Evolutionary conservation across 768 basidiomycete species (phyloP).

Genomic region (Suillus bovinus): DNA sequence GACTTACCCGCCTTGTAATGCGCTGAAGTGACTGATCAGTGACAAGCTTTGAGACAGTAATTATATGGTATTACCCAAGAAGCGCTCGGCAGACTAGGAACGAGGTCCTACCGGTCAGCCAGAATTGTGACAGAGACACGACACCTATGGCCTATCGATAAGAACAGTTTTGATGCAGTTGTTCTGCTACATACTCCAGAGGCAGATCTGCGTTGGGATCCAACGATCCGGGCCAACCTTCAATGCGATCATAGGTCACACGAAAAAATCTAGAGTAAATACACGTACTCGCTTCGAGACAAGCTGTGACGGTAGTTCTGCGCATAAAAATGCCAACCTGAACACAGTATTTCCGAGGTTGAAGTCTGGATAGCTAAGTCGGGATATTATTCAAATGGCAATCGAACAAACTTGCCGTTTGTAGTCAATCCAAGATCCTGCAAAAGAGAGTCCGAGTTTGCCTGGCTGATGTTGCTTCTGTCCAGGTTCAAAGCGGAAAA

Average conservation of each 20-base stretch:
- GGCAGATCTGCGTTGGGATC: constrained; percentile 60
- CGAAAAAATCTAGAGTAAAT: background rate
- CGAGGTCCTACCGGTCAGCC: constrained; percentile 49
- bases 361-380: constrained; percentile 39
- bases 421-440: constrained; percentile 54
- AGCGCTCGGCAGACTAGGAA: constrained; percentile 52
- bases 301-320: constrained; percentile 64
- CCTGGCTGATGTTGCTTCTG: constrained; percentile 54
- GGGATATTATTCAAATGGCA: background rate
- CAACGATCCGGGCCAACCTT: constrained; percentile 63
- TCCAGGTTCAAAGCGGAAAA: constrained; percentile 60
- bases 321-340: constrained; percentile 49
- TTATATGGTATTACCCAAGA: constrained; percentile 38
- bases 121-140: constrained; percentile 54
- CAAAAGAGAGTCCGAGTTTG: constrained; percentile 61
- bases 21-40: constrained; percentile 17
- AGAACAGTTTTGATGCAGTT: background rate
- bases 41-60: background rate
- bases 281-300: constrained; percentile 54
- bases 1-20: constrained; percentile 48
- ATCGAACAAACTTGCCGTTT: constrained; percentile 32
- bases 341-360: constrained; percentile 58
- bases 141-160: constrained; percentile 26
- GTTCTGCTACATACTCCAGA: constrained; percentile 40
- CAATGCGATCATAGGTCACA: background rate